Conservation (phyloP, 1,284 basidiomycete species). For the Porphyrellus sp. region DNA sequence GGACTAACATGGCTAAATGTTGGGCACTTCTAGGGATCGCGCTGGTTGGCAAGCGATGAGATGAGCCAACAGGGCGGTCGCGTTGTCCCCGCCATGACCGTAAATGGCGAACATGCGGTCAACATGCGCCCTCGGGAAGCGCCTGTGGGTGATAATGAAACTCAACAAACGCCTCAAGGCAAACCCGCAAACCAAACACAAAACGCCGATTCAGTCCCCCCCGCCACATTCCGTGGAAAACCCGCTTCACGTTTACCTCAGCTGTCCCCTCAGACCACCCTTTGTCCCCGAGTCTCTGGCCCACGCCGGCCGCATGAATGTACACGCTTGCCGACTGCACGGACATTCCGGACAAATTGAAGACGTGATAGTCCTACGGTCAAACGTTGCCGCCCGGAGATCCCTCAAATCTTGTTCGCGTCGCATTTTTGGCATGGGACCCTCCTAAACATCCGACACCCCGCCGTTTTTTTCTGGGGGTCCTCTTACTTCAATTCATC, state of each 20-base stretch:
- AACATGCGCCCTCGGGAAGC: constrained; percentile 28
- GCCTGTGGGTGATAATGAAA: constrained; percentile 21
- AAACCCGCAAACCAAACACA: constrained; percentile 9
- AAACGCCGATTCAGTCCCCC: constrained; percentile 22
- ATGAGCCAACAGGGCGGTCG: constrained; percentile 10
- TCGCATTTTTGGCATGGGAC: constrained; percentile 20
- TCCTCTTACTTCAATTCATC: constrained; percentile 34
- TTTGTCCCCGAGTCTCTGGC: constrained; percentile 8
- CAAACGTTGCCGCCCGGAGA: constrained; percentile 10
- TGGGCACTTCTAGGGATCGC: constrained; percentile 1
- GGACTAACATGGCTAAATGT: constrained; percentile 3
- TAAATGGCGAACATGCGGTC: constrained; percentile 30
- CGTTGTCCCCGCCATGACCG: constrained; percentile 13
- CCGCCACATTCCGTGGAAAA: constrained; percentile 12
- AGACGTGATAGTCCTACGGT: constrained; percentile 31
- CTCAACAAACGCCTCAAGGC: constrained; percentile 31
- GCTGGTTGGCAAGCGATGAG: constrained; percentile 19
- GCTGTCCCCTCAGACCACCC: constrained; percentile 11
- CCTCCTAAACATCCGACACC: constrained; percentile 18
- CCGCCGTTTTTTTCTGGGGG: constrained; percentile 32
- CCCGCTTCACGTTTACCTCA: constrained; percentile 33
- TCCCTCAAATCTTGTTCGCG: constrained; percentile 16
- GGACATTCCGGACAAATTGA: constrained; percentile 31
- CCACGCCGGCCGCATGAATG: constrained; percentile 5
- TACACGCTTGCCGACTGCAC: constrained; percentile 17